Conservation (phyloP, 805 yeast species). For the Hanseniaspora pseudoguilliermondii region DNA sequence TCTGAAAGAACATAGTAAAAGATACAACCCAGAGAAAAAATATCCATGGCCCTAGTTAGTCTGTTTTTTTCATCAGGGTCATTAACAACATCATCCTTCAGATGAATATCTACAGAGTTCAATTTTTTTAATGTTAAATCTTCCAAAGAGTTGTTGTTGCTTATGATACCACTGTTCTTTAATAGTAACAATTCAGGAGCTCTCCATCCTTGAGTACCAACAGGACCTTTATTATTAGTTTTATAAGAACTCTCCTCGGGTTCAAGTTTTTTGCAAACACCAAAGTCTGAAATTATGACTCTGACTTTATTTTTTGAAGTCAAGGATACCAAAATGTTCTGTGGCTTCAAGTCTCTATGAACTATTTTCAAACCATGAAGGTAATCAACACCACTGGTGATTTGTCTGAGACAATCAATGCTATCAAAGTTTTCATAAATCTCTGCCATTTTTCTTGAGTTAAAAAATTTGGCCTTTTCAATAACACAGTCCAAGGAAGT, state of each 20-base stretch:
- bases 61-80: conserved; percentile 40
- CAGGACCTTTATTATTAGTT: conserved; percentile 84
- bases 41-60: conserved; percentile 79
- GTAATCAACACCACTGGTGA: conserved; percentile 74
- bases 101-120: conserved; percentile 5
- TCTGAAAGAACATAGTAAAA: conserved; percentile 72
- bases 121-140: conserved; percentile 17
- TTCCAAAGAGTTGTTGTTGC: conserved; percentile 15
- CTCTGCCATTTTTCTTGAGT: conserved; percentile 26
- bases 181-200: conserved; percentile 70
- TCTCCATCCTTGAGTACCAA: conserved; percentile 97
- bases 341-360: conserved; percentile 91
- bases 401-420: conserved; percentile 51
- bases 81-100: conserved; percentile 26
- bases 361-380: conserved; percentile 82
- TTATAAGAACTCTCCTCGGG: conserved; percentile 85
- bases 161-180: conserved; percentile 18
- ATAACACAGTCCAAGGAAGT: conserved; percentile 80
- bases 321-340: conserved; percentile 74
- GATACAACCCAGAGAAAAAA: conserved; percentile 89
- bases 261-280: conserved; percentile 83
- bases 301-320: conserved; percentile 49
- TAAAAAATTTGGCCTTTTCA: conserved; percentile 33
- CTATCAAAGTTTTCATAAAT: conserved; percentile 35
- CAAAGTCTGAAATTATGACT: conserved; percentile 85